phyloP scores from a whole-genome alignment of 192 early-diverging fungal species.

The Gryganskiella cystojenkinii region DNA sequence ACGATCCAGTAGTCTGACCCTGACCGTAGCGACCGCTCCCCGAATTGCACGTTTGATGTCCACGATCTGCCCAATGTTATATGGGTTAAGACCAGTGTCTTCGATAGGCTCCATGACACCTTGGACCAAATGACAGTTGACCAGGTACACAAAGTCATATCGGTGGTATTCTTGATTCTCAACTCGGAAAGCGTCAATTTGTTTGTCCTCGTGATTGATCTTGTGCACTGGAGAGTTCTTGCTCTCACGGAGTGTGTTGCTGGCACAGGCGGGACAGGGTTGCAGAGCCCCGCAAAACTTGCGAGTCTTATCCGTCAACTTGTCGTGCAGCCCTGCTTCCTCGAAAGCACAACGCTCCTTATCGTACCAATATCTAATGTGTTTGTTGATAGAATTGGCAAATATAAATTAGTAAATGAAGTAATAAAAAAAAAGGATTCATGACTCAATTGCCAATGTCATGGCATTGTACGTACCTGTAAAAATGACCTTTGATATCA shows the following conservation, averaged over 20 bases:
- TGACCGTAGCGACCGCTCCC: conserved; percentile 17
- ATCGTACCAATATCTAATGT: conserved; percentile 73
- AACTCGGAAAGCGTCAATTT: conserved; percentile 1
- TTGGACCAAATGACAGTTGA: conserved; percentile 49
- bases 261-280: too few species aligned
- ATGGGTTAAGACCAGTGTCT: conserved; percentile 53
- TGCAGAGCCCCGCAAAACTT: too few species aligned
- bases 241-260: too few species aligned
- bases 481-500: too few species aligned
- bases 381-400: too few species aligned
- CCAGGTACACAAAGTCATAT: conserved; percentile 68
- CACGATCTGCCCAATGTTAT: conserved; percentile 66
- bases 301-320: too few species aligned
- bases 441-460: too few species aligned
- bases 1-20: conserved; percentile 57
- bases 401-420: too few species aligned
- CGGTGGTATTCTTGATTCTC: conserved; percentile 61
- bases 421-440: too few species aligned
- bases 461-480: too few species aligned
- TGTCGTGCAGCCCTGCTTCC: conserved; percentile 57
- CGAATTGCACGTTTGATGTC: too few species aligned
- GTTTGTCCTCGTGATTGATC: not conserved
- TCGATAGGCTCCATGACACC: too few species aligned
- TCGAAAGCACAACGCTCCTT: conserved; percentile 59
- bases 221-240: not conserved